Evolutionary conservation across 108 stramenopile species (phyloP).

Genomic region (Discostella stelligeroides): DNA sequence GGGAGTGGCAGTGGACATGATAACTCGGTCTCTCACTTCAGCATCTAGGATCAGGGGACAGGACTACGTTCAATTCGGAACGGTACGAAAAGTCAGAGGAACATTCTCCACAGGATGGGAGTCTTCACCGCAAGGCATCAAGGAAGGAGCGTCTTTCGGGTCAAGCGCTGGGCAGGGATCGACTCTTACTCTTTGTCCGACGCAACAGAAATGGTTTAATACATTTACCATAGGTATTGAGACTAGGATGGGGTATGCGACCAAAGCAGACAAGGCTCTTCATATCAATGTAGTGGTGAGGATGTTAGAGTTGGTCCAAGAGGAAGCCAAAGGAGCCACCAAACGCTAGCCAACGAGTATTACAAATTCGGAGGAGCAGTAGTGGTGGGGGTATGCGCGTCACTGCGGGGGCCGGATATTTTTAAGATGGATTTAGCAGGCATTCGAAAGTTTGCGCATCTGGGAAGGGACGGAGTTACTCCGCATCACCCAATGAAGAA

Average conservation of each 20-base stretch:
- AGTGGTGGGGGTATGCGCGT: not conserved
- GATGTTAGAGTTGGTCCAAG: not conserved
- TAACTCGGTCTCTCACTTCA: too few species aligned
- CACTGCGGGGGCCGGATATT: too few species aligned
- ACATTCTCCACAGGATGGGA: too few species aligned
- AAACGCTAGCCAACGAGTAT: not conserved
- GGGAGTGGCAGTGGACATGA: too few species aligned
- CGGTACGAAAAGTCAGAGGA: too few species aligned
- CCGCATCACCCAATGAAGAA: constrained; percentile 2
- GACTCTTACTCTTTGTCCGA: not conserved
- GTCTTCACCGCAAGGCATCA: too few species aligned
- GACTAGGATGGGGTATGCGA: not conserved
- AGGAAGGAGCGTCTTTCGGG: not conserved
- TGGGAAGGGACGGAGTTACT: not conserved
- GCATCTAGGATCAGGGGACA: constrained; percentile 14
- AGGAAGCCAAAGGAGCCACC: not conserved
- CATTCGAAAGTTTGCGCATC: not conserved
- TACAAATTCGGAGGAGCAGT: not conserved
- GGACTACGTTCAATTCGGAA: too few species aligned
- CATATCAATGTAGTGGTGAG: not conserved
- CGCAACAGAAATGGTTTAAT: too few species aligned
- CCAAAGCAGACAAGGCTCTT: too few species aligned
- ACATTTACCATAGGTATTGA: not conserved
- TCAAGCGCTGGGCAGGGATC: not conserved
- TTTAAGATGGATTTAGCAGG: too few species aligned